Base-by-base conservation (phyloP, 805 yeast species). In the Metschnikowia gelsemii region DNA sequence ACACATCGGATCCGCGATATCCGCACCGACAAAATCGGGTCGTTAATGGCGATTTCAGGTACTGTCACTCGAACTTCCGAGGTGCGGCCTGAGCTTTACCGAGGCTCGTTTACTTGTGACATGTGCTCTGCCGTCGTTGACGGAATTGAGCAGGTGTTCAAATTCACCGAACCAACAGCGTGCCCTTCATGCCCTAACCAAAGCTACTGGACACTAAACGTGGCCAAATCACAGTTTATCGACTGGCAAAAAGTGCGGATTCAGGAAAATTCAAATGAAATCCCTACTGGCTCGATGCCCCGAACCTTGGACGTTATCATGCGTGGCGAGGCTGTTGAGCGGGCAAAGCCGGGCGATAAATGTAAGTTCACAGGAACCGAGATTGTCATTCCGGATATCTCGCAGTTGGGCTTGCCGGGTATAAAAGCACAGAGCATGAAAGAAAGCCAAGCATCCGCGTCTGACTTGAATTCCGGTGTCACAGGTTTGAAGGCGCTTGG, bases 221-320 rank as follows among this genome's bases (percentile, higher is more conserved):
- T 91, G 22, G 65, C 85, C 25, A 87, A 88, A 62, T 87, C 96
- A 0, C 86, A 83, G 47, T 91, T 93, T 57, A 72, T 88, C 49
- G 98, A 91, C 70, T 91, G 99, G 99, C 99, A 91, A 63, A 85
- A 85, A 51, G 91, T 89, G 19, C 79, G 97, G 55, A 85, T 91
- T 50, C 99, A 91, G 62, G 99, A 91, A 59, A 93, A 91, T 57
- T 82, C 97, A n/a, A 85, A 75, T 54, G 98, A 91, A 64, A 91
- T 91, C 43, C 99, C 99, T 20, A 88, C 96, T 0, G 99, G 99
- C 21, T 89, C 97, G 3, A 91, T 91, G 99, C 99, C 99, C 19
- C 79, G 99, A 62, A 91, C 96, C 1, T 64, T 91, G 56, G 99
- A 91, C 61, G 91, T 91, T 18, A 85, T 91, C 38, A 66, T 91